Base-by-base conservation (phyloP, 2,329 filamentous ascomycete species). In the Penicillium vulpinum region DNA sequence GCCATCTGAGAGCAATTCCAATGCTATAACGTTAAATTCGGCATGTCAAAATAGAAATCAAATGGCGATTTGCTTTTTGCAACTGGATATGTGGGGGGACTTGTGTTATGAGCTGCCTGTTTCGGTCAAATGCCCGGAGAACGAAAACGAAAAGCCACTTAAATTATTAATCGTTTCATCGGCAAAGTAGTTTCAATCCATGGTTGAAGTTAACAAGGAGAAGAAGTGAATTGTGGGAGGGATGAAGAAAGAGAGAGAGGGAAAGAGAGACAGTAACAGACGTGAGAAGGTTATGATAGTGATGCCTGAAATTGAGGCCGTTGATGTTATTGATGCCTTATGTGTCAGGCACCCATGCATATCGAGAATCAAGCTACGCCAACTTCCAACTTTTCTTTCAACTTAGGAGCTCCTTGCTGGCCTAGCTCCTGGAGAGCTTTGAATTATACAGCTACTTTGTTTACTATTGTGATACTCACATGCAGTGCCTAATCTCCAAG, bases 1-100 rank as follows among this genome's bases (percentile, higher is more conserved):
- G n/a, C 61, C 62, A 66, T 64, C 62, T 54, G 61, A 52, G 26
- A 38, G 21, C 22, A 46, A 9, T 39, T 26, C 51, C 53, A 18
- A 51, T 53, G 22, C 22, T 41, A 49, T 43, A 62, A 61, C 59
- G 58, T 59, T 56, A 62, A 57, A 57, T 39, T 6, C 46, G 50
- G 35, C 26, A 44, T 8, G 6, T 31, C 28, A 28, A n/a, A 16
- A 36, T 9, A 41, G n/a, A 26, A 38, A 35, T 13, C 11, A 38
- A 38, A 38, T 26, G 22, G 11, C 4, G 16, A 36, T 18, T 24
- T n/a, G 13, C 10, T 21, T 36, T 21, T 33, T 22, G n/a, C 10
- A 28, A 29, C 16, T 50, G 45, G 10, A 28, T 36, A 55, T 55
- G 52, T 55, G 52, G 45, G 52, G 51, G 10, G 10, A 1, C 5